Base-by-base conservation (phyloP, 805 yeast genomes). In the Scheffersomyces stipitis region DNA sequence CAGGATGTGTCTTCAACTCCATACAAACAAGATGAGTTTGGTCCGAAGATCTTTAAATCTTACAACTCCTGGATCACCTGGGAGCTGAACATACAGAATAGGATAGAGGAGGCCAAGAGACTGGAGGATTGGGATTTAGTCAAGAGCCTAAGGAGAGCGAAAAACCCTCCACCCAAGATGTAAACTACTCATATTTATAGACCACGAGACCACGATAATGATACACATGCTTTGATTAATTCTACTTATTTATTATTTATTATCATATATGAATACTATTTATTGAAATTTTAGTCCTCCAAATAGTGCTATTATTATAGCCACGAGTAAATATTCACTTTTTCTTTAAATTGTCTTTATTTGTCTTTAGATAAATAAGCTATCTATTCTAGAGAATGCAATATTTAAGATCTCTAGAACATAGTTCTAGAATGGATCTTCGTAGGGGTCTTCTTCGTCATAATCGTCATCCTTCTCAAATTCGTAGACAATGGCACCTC, bases 391-490 rank as follows among this genome's bases (percentile, higher is more conserved):
- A n/a, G n/a, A n/a, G n/a, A n/a, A n/a, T n/a, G n/a, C n/a, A n/a
- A n/a, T n/a, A n/a, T n/a, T n/a, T n/a, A n/a, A n/a, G n/a, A n/a
- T n/a, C n/a, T n/a, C n/a, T n/a, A n/a, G n/a, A n/a, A n/a, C n/a
- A n/a, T n/a, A n/a, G n/a, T n/a, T n/a, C n/a, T 61, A 89, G 54
- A 88, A 89, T 4, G 98, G 98, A 55, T 91, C 98, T 57, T 91
- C 99, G 54, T 82, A 91, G 0, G 98, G 97, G 61, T 91, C 99
- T 51, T 93, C 98, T 58, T 91, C 99, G 54, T 91, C 99, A 55
- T 90, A 91, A 60, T 91, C 99, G 58, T 91, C 99, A 59, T 91
- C 98, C 55, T 90, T 87, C 52, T 93, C 98, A 56, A 81, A 93
- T 55, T 93, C 93, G 55, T 91, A 91, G 3, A 91, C 95, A 48